A percentile compares a stretch with the other conserved stretches of the same genome.
These are phyloP conservation scores for Cyberlindnera xylosilytica DNA, from an alignment of 805 yeast species.

Conservation along the genomic window DNA sequence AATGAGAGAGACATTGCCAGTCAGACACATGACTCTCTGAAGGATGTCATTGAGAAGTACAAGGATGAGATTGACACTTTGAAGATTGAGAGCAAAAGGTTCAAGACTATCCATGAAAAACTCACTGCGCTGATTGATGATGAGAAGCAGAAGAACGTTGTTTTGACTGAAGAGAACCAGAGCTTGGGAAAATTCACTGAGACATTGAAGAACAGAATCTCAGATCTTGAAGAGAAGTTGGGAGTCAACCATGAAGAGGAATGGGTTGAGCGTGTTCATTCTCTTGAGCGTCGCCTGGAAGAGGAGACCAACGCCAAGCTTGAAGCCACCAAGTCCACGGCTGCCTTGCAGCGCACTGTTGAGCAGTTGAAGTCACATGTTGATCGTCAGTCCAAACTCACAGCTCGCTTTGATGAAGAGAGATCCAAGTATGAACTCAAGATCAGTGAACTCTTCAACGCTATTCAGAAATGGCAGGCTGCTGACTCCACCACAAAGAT, in stretches of 20 bases:
- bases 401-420: slow-evolving; percentile 55
- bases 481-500: slow-evolving; percentile 44
- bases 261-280: slow-evolving; percentile 56
- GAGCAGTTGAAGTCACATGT: slow-evolving; percentile 51
- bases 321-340: slow-evolving; percentile 49
- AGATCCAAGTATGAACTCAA: slow-evolving; percentile 52
- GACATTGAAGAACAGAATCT: slow-evolving; percentile 45
- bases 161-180: slow-evolving; percentile 64
- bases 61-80: slow-evolving; percentile 29
- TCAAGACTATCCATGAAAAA: slow-evolving; percentile 23
- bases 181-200: slow-evolving; percentile 53
- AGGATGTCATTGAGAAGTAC: slow-evolving; percentile 25
- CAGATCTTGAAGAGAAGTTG: slow-evolving; percentile 45
- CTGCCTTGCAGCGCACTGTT: slow-evolving; percentile 48
- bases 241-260: slow-evolving; percentile 49
- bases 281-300: slow-evolving; percentile 49
- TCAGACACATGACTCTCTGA: slow-evolving; percentile 18
- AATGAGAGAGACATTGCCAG: slow-evolving; percentile 27
- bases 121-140: slow-evolving; percentile 30
- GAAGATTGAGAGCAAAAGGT: slow-evolving; percentile 29
- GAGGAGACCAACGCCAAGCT: slow-evolving; percentile 44
- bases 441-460: slow-evolving; percentile 42
- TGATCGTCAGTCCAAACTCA: slow-evolving; percentile 47
- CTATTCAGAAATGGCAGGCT: slow-evolving; percentile 40
- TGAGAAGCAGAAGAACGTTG: slow-evolving; percentile 51